These are phyloP conservation scores for Acer yangbiense DNA, from an alignment of 345 rosid species.

Conservation along the genomic window DNA sequence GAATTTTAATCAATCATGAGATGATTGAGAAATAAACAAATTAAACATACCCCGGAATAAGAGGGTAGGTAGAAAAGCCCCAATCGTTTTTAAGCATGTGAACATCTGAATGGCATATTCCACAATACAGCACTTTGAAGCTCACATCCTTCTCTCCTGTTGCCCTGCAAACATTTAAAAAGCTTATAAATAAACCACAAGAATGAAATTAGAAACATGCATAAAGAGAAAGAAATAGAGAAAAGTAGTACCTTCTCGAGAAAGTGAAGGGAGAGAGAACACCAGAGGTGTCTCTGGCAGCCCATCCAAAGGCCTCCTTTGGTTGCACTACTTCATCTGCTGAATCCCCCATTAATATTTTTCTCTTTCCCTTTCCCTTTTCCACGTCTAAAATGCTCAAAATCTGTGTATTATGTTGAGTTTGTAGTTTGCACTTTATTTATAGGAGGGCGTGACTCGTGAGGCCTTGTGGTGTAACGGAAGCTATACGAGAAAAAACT, in stretches of 20 bases:
- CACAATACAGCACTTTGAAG: slow-evolving; percentile 48
- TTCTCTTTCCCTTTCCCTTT: no score
- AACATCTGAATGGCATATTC: slow-evolving; percentile 59
- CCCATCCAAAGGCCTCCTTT: slow-evolving; percentile 51
- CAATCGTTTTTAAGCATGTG: slow-evolving; percentile 48
- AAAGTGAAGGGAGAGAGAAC: slow-evolving; percentile 59
- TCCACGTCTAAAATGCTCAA: neutral
- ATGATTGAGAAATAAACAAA: neutral
- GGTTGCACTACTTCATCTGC: slow-evolving; percentile 29
- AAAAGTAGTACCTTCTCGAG: slow-evolving; percentile 43
- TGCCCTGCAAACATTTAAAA: slow-evolving; percentile 22
- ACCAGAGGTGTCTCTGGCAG: slow-evolving; percentile 60
- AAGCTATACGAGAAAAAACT: no score
- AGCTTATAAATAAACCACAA: no score
- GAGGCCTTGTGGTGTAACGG: no score
- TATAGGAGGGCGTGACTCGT: neutral
- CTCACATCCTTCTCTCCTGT: slow-evolving; percentile 44
- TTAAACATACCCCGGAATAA: slow-evolving; percentile 51
- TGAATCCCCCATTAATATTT: neutral
- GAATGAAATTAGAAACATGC: no score
- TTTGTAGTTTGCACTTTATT: neutral
- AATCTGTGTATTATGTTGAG: neutral
- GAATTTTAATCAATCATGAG: neutral
- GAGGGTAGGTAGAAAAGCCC: slow-evolving; percentile 45
- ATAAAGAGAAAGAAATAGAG: no score